These are phyloP conservation scores for Tetrahymena borealis DNA, from an alignment of 73 alveolate genomes.

Conservation along the genomic window DNA sequence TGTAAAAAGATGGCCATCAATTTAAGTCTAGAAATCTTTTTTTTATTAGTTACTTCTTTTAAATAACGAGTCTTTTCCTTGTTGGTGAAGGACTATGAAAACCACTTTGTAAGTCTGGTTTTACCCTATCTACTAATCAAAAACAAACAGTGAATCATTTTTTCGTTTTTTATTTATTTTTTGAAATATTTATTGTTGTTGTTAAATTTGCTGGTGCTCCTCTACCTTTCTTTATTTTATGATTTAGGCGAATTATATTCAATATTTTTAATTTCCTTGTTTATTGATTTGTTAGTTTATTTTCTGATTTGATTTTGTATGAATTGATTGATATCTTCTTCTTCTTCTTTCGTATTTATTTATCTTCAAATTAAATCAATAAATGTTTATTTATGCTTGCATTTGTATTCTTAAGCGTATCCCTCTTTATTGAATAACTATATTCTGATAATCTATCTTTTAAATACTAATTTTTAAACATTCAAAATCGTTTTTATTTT, in stretches of 20 bases:
- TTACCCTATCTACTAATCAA: conserved; percentile 36
- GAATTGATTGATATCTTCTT: background rate
- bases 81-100: conserved; percentile 28
- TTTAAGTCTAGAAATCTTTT: background rate
- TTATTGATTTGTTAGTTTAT: background rate
- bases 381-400: too few species aligned
- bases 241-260: background rate
- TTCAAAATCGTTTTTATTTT: background rate
- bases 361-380: too few species aligned
- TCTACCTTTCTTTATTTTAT: background rate
- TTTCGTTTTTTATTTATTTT: background rate
- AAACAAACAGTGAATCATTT: conserved; percentile 41
- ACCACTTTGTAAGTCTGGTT: conserved; percentile 44
- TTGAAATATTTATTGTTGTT: background rate
- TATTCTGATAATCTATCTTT: background rate
- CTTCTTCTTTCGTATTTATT: background rate
- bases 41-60: conserved; percentile 7
- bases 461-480: background rate
- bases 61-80: conserved; percentile 28
- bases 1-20: too few species aligned
- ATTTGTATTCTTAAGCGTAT: too few species aligned
- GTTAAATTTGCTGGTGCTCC: background rate
- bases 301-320: background rate
- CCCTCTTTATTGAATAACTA: background rate
- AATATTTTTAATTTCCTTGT: background rate